Evolutionary conservation across 306 rosid genomes (phyloP).

Genomic region (Dryas drummondii): DNA sequence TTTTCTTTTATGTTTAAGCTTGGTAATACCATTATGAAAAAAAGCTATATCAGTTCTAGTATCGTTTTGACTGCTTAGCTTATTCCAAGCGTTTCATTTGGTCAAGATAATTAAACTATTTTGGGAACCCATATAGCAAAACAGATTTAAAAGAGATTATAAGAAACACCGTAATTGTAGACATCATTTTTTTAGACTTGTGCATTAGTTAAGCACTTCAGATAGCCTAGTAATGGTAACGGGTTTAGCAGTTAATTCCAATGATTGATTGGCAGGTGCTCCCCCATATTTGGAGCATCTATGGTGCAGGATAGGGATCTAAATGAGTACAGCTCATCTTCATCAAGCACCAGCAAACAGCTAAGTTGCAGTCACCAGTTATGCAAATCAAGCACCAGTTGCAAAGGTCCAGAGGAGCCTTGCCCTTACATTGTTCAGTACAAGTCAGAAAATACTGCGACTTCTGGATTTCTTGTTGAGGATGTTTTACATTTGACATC

Average conservation of each 20-base stretch:
- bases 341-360: conserved; percentile 61
- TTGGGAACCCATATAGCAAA: neutral
- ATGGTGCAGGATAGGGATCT: conserved; percentile 87
- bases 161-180: neutral
- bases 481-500: conserved; percentile 63
- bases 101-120: too few relatives aligned
- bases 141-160: too few relatives aligned
- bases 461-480: conserved; percentile 71
- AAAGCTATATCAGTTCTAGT: neutral
- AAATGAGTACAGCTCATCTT: conserved; percentile 61
- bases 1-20: neutral
- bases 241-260: conserved; percentile 65
- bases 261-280: conserved; percentile 84
- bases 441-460: conserved; percentile 59
- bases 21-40: neutral
- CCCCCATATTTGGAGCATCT: conserved; percentile 69
- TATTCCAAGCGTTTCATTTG: neutral
- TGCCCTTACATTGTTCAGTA: conserved; percentile 58
- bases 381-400: conserved; percentile 52
- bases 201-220: too few relatives aligned
- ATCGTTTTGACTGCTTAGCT: neutral
- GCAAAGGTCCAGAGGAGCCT: conserved; percentile 50
- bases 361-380: conserved; percentile 62
- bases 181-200: too few relatives aligned
- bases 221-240: conserved; percentile 15